Conservation (phyloP, 2,329 filamentous ascomycete species). For the Arthroderma sp. region DNA sequence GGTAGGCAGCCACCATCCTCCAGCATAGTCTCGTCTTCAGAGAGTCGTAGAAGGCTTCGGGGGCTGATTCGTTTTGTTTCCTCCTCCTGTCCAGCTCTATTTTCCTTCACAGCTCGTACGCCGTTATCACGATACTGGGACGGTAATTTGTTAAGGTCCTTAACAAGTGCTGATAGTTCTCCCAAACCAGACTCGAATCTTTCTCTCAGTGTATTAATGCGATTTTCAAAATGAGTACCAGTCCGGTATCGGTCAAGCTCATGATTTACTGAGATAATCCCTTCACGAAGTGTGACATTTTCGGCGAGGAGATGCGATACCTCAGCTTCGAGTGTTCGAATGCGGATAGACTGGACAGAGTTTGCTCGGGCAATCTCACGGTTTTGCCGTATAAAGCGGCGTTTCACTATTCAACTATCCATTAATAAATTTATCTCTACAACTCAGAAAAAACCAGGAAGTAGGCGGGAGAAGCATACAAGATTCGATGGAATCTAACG, state of each 20-base stretch:
- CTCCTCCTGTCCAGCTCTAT: not conserved
- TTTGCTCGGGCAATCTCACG: conserved; percentile 54
- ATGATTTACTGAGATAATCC: conserved; percentile 45
- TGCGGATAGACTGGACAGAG: conserved; percentile 52
- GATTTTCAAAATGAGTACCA: conserved; percentile 34
- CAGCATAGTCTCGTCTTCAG: not conserved
- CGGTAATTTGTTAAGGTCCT: conserved; percentile 40
- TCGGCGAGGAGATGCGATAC: conserved; percentile 48
- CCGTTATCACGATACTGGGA: conserved; percentile 14
- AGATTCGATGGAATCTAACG: conserved; percentile 37
- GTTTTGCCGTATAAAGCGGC: conserved; percentile 53
- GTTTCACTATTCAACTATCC: conserved; percentile 40
- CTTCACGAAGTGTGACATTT: conserved; percentile 48
- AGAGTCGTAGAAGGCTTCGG: not conserved
- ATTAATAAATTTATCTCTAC: not conserved
- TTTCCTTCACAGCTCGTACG: not conserved
- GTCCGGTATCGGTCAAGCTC: conserved; percentile 40
- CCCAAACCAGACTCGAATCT: conserved; percentile 45
- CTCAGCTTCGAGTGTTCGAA: conserved; percentile 52
- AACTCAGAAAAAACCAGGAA: not conserved
- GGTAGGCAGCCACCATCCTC: conserved; percentile 37
- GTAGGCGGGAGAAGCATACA: conserved; percentile 25
- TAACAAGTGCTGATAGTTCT: conserved; percentile 44
- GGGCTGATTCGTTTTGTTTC: not conserved
- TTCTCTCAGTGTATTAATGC: conserved; percentile 42